Conservation (phyloP, 2,329 filamentous ascomycete genomes). For the Uncinocarpus reesii region DNA sequence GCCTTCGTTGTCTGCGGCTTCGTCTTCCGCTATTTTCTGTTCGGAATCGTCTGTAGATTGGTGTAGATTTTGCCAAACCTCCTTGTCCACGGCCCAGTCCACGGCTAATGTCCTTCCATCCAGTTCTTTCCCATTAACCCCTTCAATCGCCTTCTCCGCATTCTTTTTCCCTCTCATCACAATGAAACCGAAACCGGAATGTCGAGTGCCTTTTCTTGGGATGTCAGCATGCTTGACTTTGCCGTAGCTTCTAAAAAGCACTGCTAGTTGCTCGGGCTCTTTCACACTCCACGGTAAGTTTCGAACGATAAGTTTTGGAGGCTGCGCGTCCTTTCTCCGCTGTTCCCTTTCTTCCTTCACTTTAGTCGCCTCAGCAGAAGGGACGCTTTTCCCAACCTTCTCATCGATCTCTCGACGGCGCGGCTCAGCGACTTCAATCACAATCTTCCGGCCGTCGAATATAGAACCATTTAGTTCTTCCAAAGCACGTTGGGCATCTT, state of each 20-base stretch:
- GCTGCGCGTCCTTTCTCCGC: constrained; percentile 49
- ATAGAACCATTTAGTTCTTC: constrained; percentile 68
- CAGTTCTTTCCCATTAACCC: constrained; percentile 78
- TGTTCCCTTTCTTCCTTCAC: constrained; percentile 43
- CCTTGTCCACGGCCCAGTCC: constrained; percentile 93
- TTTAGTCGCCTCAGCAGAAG: constrained; percentile 29
- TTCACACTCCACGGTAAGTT: constrained; percentile 97
- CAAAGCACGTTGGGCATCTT: constrained; percentile 74
- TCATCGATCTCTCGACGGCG: constrained; percentile 59
- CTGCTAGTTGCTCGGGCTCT: constrained; percentile 64
- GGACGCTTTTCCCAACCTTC: constrained; percentile 35
- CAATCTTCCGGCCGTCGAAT: constrained; percentile 70
- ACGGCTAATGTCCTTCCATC: constrained; percentile 84
- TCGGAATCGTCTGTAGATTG: constrained; percentile 36
- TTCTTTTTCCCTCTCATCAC: constrained; percentile 80
- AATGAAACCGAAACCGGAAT: constrained; percentile 88
- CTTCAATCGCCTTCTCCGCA: constrained; percentile 75
- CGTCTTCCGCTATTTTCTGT: constrained; percentile 21
- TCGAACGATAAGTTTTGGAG: constrained; percentile 73
- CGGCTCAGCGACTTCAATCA: constrained; percentile 77
- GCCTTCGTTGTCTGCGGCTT: constrained; percentile 35
- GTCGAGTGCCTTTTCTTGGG: constrained; percentile 60
- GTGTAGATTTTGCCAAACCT: constrained; percentile 62
- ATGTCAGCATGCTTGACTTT: constrained; percentile 83
- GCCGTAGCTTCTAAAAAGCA: constrained; percentile 75